Conservation (phyloP, 352 stramenopile species). For the Pythium aquatile region DNA sequence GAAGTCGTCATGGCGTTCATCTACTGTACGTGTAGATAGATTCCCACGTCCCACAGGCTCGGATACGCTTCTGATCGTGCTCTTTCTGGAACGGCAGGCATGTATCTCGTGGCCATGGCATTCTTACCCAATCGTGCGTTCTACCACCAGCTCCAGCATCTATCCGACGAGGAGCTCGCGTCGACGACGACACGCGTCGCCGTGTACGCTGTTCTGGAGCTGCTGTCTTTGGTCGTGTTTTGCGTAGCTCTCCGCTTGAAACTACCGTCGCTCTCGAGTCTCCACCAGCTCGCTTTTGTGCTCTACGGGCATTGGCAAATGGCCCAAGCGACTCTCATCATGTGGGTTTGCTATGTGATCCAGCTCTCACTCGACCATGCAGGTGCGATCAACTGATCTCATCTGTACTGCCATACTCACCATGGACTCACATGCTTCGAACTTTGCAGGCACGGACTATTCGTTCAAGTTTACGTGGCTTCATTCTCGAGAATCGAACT, state of each 20-base stretch:
- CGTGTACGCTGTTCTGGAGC: background rate
- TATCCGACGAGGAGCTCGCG: background rate
- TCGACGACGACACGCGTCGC: background rate
- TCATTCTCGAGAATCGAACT: background rate
- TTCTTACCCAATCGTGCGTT: background rate
- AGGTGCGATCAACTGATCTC: background rate
- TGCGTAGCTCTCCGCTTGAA: background rate
- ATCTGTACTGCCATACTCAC: no score
- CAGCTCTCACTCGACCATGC: background rate
- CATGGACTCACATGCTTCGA: no score
- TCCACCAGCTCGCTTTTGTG: background rate
- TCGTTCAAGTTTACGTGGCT: background rate
- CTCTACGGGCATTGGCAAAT: background rate
- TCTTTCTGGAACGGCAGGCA: background rate
- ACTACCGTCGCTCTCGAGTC: background rate
- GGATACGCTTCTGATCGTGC: no score
- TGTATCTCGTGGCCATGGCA: background rate
- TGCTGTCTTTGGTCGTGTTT: background rate
- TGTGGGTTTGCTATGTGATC: background rate
- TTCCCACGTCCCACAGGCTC: no score
- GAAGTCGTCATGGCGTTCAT: slow-evolving; percentile 22
- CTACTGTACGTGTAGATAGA: slow-evolving; percentile 9
- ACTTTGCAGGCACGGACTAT: background rate
- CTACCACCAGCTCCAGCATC: background rate
- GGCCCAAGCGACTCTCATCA: background rate